These are phyloP conservation scores for Protomyces macrosporus DNA, from an alignment of 1,139 yeast genomes.

Conservation along the genomic window DNA sequence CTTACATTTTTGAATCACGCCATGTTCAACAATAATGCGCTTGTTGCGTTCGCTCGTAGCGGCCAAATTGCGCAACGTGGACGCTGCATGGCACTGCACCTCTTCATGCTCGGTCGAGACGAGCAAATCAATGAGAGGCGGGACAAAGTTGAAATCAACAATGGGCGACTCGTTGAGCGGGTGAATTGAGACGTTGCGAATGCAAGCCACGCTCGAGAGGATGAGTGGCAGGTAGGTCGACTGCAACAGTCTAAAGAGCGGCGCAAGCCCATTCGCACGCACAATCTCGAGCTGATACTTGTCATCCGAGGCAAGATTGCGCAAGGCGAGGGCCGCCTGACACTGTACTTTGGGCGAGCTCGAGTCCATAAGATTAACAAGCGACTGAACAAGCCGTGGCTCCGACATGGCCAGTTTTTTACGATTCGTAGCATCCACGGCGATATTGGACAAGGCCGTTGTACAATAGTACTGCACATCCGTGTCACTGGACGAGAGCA, in stretches of 20 bases:
- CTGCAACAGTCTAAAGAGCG: slow-evolving; percentile 77
- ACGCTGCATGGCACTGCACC: slow-evolving; percentile 95
- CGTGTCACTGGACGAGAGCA: slow-evolving; percentile 80
- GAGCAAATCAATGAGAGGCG: slow-evolving; percentile 78
- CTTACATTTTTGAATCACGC: slow-evolving; percentile 90
- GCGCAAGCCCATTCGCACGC: slow-evolving; percentile 90
- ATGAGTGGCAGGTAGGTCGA: slow-evolving; percentile 89
- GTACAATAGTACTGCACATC: slow-evolving; percentile 98
- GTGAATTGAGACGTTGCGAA: slow-evolving; percentile 91
- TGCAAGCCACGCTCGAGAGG: slow-evolving; percentile 95
- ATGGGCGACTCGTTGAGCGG: slow-evolving; percentile 93
- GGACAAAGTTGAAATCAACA: slow-evolving; percentile 90
- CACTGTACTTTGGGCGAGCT: slow-evolving; percentile 89
- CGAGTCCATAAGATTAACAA: slow-evolving; percentile 85
- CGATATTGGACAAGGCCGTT: slow-evolving; percentile 92
- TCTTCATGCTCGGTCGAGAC: slow-evolving; percentile 88
- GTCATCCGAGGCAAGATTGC: slow-evolving; percentile 91
- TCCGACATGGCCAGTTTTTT: slow-evolving; percentile 84
- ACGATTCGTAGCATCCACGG: slow-evolving; percentile 89
- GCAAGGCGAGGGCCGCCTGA: slow-evolving; percentile 91
- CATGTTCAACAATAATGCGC: slow-evolving; percentile 85
- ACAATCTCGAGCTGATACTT: slow-evolving; percentile 90
- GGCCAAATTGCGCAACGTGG: slow-evolving; percentile 89
- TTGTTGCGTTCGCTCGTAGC: slow-evolving; percentile 93
- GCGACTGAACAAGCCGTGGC: slow-evolving; percentile 83